phyloP scores from a whole-genome alignment of 148 eudicot species.

The Fagopyrum tataricum region DNA sequence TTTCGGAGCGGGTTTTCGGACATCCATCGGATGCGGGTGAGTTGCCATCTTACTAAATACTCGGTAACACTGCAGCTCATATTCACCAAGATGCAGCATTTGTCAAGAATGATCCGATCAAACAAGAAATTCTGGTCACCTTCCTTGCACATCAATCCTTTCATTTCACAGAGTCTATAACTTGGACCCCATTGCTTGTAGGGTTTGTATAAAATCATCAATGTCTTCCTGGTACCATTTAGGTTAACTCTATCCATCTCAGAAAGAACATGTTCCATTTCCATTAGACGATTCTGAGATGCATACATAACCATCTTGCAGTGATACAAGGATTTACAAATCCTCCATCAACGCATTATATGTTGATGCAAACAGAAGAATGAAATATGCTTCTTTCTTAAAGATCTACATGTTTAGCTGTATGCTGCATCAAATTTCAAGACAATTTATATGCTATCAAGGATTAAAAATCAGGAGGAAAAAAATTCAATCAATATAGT shows the following conservation, averaged over 20 bases:
- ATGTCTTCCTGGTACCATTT: conserved; percentile 34
- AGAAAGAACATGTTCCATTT: conserved; percentile 66
- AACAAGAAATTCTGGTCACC: conserved; percentile 22
- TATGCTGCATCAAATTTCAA: background rate
- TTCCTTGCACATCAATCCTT: conserved; percentile 59
- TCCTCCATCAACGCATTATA: too few species aligned
- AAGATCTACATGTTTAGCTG: background rate
- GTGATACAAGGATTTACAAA: conserved; percentile 64
- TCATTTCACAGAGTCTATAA: conserved; percentile 41
- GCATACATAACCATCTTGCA: conserved; percentile 70
- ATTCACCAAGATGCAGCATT: background rate
- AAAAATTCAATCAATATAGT: background rate
- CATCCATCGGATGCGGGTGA: too few species aligned
- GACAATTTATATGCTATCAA: background rate
- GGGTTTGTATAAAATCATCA: conserved; percentile 42
- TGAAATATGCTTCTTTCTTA: too few species aligned
- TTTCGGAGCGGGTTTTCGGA: too few species aligned
- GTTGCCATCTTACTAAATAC: too few species aligned
- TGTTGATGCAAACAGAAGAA: too few species aligned
- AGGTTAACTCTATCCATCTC: conserved; percentile 55
- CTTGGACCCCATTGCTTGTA: conserved; percentile 36
- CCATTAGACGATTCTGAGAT: conserved; percentile 50
- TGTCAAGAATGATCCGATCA: background rate
- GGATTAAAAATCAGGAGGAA: background rate
- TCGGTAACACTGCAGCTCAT: too few species aligned